These are phyloP conservation scores for Ogataea hybrid DNA, from an alignment of 1,139 yeast species.

Conservation along the genomic window DNA sequence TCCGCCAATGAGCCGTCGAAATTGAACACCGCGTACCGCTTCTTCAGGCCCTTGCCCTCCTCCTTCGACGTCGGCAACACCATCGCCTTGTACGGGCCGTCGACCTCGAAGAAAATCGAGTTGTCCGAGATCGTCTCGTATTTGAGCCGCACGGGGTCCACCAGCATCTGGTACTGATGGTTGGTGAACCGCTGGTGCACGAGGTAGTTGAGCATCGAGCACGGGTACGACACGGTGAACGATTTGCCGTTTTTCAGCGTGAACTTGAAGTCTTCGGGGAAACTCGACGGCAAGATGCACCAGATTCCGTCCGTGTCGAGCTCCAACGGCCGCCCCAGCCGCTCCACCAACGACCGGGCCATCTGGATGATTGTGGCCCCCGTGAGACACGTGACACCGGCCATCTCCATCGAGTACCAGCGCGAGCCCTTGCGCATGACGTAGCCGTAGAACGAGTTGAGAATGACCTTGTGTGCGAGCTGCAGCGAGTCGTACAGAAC, in stretches of 20 bases:
- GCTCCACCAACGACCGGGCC: conserved; percentile 92
- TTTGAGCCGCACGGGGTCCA: conserved; percentile 63
- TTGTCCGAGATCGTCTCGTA: conserved; percentile 85
- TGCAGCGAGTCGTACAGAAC: conserved; percentile 93
- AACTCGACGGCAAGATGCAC: conserved; percentile 93
- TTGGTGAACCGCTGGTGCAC: conserved; percentile 92
- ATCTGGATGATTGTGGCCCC: conserved; percentile 98
- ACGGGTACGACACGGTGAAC: conserved; percentile 81
- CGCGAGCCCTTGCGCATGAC: conserved; percentile 99
- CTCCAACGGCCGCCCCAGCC: conserved; percentile 93
- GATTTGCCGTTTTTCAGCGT: conserved; percentile 75
- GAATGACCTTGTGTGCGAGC: conserved; percentile 93
- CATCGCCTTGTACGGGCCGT: conserved; percentile 99
- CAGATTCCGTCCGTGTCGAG: conserved; percentile 99
- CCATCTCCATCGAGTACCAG: conserved; percentile 99
- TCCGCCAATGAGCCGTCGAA: conserved; percentile 94
- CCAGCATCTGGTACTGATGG: conserved; percentile 87
- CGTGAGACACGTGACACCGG: conserved; percentile 96
- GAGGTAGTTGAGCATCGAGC: conserved; percentile 92
- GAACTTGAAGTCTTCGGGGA: conserved; percentile 85
- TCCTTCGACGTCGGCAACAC: conserved; percentile 95
- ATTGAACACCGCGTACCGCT: conserved; percentile 95
- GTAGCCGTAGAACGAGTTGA: conserved; percentile 96
- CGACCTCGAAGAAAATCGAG: conserved; percentile 96
- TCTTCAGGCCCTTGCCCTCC: conserved; percentile 95